Conservation (phyloP, 345 rosid genomes). For the Arabidopsis suecica region DNA sequence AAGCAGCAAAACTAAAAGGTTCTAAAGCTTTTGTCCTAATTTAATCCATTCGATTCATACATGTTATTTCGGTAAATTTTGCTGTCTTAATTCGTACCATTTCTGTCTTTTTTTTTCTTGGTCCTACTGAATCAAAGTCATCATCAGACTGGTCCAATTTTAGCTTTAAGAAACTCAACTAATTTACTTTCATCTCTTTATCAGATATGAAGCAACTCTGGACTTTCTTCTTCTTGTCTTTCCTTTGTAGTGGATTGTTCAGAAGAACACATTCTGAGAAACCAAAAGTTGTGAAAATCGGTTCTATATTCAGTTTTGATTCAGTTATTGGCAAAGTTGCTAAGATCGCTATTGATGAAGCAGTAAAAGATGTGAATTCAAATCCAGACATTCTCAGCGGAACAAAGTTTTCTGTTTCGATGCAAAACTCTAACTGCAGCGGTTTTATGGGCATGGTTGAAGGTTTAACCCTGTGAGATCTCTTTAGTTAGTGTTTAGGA, state of each 20-base stretch:
- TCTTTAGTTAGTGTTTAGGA: not conserved
- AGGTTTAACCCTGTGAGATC: conserved; percentile 50
- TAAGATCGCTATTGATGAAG: conserved; percentile 83
- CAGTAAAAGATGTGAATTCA: conserved; percentile 86
- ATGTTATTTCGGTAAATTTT: not conserved
- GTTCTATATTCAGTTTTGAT: conserved; percentile 68
- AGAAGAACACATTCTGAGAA: conserved; percentile 50
- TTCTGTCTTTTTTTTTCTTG: not conserved
- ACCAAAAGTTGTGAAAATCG: conserved; percentile 70
- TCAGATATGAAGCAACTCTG: conserved; percentile 44
- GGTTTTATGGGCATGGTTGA: conserved; percentile 90
- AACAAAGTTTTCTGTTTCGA: conserved; percentile 53
- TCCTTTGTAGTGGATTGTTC: conserved; percentile 40
- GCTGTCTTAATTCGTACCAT: not conserved
- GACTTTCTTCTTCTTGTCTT: conserved; percentile 47
- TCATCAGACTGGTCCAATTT: conserved; percentile 8
- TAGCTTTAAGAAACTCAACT: conserved; percentile 19
- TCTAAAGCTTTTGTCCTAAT: not conserved
- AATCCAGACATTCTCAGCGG: conserved; percentile 67
- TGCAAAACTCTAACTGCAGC: conserved; percentile 74
- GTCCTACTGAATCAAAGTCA: conserved; percentile 1
- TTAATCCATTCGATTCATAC: conserved; percentile 2
- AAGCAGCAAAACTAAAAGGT: conserved; percentile 14
- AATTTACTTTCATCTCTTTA: conserved; percentile 3
- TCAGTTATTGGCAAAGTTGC: conserved; percentile 85